phyloP scores from a whole-genome alignment of 1,284 basidiomycete species.

The Fomitopsis palustris region DNA sequence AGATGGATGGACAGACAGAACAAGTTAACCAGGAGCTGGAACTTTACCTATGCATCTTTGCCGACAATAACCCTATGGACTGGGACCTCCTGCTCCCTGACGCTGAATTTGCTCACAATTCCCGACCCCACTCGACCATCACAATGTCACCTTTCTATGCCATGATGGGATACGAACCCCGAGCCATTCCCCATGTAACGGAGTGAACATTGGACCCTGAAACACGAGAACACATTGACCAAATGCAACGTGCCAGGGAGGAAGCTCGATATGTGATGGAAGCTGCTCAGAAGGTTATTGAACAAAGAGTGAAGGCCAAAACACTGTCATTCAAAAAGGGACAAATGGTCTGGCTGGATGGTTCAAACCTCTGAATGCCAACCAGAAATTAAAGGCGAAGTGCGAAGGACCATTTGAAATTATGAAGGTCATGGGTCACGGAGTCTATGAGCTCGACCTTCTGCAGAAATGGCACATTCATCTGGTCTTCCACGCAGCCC shows the following conservation, averaged over 20 bases:
- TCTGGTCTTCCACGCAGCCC: slow-evolving; percentile 2
- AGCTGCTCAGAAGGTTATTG: neutral
- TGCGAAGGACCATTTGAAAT: neutral
- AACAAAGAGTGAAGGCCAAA: too few relatives aligned
- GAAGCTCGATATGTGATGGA: too few relatives aligned
- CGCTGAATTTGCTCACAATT: slow-evolving; percentile 24
- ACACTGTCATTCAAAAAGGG: slow-evolving; percentile 4
- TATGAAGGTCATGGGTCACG: too few relatives aligned
- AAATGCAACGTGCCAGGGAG: neutral
- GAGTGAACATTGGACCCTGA: too few relatives aligned
- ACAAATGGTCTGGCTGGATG: slow-evolving; percentile 3
- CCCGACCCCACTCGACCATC: slow-evolving; percentile 21
- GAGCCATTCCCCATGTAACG: neutral
- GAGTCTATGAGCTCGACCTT: too few relatives aligned
- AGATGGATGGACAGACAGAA: slow-evolving; percentile 32
- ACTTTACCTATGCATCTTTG: slow-evolving; percentile 17
- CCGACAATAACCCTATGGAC: slow-evolving; percentile 29
- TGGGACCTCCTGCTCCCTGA: slow-evolving; percentile 28
- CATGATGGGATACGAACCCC: slow-evolving; percentile 4
- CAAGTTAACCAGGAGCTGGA: slow-evolving; percentile 29
- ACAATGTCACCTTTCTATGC: slow-evolving; percentile 27
- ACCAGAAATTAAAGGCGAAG: neutral
- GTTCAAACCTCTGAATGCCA: slow-evolving; percentile 3
- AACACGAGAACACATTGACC: too few relatives aligned
- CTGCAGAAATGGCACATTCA: slow-evolving; percentile 16